Evolutionary conservation across 192 early-diverging fungal species (phyloP), one percentile per base, ranked within the genome.

Genomic region (Coemansia sp.): DNA sequence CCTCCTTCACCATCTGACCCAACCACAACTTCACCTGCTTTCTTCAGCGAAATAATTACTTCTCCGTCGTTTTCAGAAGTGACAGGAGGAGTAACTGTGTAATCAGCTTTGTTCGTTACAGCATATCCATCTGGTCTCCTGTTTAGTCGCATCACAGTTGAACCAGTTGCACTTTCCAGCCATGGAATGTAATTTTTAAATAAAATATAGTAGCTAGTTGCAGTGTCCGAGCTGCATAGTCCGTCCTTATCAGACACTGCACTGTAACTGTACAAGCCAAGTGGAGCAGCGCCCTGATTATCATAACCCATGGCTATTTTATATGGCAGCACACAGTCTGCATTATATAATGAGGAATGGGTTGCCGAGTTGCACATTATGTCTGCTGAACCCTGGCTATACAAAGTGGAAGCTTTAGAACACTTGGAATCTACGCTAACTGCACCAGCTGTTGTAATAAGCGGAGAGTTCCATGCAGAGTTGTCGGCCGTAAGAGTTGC

Each of bases 121-220:
- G 15, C 36, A 49, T 15, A 23, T n/a, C 60, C 48, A 5, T 51
- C 15, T 15, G 15, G 21, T 9, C 52, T 44, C 5, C 18, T 37
- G 21, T 20, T 20, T 10, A 15, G 36, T 24, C 18, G 20, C 20
- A 37, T 37, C 21, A 23, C 52, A 15, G 12, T 25, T 2, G 23
- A 15, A 18, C 49, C 23, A n/a, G 40, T 44, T 23, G 18, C 53
- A n/a, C 42, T 17, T 4, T 54, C 53, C 0, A 26, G 38, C 61
- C 61, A 63, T 5, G 61, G 61, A 28, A 63, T 63, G 31, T 55
- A 63, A 37, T 63, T 63, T 54, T 54, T 54, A 17, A 54, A 54
- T 28, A 54, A 28, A 54, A 54, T 54, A 17, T 25, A 54, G 26
- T 54, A 54, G 52, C 11, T 54, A 28, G 18, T 54, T 3, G 31